Percentiles rank a stretch among this genome's conserved stretches.
These are phyloP conservation scores for Trametopsis cervina DNA, from an alignment of 768 basidiomycete species.

Conservation along the genomic window DNA sequence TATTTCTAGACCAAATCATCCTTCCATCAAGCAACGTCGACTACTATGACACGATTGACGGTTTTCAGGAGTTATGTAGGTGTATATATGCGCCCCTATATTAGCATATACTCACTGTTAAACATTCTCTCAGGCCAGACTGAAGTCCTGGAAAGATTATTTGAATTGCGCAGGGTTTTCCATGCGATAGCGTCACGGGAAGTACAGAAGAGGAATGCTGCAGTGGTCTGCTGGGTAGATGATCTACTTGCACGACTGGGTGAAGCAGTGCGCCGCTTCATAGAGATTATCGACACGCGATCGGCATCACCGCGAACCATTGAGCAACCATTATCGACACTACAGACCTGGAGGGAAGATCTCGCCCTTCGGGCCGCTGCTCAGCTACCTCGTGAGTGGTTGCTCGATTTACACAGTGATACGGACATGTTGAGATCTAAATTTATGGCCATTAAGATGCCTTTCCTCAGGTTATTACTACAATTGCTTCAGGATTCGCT, in stretches of 20 bases:
- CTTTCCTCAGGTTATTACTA: slow-evolving; percentile 41
- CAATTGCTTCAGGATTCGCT: slow-evolving; percentile 39
- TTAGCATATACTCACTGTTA: slow-evolving; percentile 10
- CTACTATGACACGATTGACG: not conserved
- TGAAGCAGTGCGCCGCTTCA: slow-evolving; percentile 28
- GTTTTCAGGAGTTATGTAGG: not conserved
- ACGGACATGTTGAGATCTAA: slow-evolving; percentile 6
- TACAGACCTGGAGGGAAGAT: no score
- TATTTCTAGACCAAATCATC: not conserved
- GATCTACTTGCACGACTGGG: slow-evolving; percentile 48
- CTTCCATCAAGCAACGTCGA: not conserved
- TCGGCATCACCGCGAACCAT: no score
- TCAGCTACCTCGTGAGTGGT: slow-evolving; percentile 56
- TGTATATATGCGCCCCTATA: slow-evolving; percentile 13
- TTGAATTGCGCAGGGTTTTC: slow-evolving; percentile 46
- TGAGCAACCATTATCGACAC: no score
- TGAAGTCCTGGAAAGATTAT: slow-evolving; percentile 33
- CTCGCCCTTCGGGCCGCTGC: slow-evolving; percentile 51
- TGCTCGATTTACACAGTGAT: not conserved
- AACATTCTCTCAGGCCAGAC: slow-evolving; percentile 24
- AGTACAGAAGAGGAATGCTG: slow-evolving; percentile 13
- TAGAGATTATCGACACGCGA: slow-evolving; percentile 9
- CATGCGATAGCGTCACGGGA: slow-evolving; percentile 33
- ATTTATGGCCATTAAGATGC: slow-evolving; percentile 32
- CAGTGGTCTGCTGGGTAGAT: slow-evolving; percentile 61